Evolutionary conservation across 1,139 yeast genomes (phyloP), one percentile per base, ranked within the genome.

Genomic region (Pichia sp.): DNA sequence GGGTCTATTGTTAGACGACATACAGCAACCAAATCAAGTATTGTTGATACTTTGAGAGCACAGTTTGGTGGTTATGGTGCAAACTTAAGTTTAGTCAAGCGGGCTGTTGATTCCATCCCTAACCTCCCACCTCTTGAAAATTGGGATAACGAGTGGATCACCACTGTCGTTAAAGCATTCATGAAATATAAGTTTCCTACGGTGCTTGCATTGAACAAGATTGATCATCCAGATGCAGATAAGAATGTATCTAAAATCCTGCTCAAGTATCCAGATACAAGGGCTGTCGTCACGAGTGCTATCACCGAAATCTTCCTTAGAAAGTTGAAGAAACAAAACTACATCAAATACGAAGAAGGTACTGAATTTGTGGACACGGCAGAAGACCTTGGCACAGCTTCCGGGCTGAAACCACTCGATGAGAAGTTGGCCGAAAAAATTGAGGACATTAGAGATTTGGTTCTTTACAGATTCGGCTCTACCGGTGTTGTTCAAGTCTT

Each of bases 21-120:
- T 52, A 64, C 65, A 1, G 72, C 76, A 6, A 73, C 79, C 13
- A 72, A 85, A 53, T 71, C 88, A 0, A 60, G 76, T 2, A 70
- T 82, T 1, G 81, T 86, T 22, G 97, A 87, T 44, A 88, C 98
- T 0, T 64, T 91, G 41, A 77, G 88, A 47, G 79, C 80, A 34
- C 98, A 91, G 60, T 81, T 91, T 58, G 94, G 95, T 50, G 98
- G 98, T 23, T 91, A 91, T 58, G 93, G 95, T 24, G 91, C 96
- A 19, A 83, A 80, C 39, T 77, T 82, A 21, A 72, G 73, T 37
- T 69, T 86, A 59, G 81, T 91, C 27, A 86, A 78, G 3, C 67
- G 77, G 38, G 91, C 96, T 0, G 61, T 91, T 33, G 84, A 74
- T 41, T 63, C 74, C 29, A 61, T 85, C n/a, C 72, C 74, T 1